phyloP scores from a whole-genome alignment of 2,329 filamentous ascomycete genomes.

The Neopestalotiopsis rosae region DNA sequence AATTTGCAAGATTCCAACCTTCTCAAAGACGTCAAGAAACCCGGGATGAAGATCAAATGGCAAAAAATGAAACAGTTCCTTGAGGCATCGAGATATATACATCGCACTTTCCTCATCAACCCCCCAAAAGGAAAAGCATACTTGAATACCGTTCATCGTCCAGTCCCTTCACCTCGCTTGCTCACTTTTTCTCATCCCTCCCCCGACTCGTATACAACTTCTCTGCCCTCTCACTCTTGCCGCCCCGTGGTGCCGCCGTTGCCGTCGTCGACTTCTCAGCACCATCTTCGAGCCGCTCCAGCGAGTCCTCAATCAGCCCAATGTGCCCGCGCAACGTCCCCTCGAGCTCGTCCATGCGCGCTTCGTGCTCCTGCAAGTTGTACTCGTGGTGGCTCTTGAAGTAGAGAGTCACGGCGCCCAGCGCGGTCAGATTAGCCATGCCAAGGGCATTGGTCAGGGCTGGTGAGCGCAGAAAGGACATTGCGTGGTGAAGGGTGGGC shows the following conservation, averaged over 20 bases:
- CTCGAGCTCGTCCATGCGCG: slow-evolving; percentile 15
- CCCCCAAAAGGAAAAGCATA: not conserved
- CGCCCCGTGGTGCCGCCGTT: not conserved
- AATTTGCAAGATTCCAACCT: not conserved
- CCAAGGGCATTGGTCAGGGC: slow-evolving; percentile 9
- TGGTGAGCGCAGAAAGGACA: slow-evolving; percentile 10
- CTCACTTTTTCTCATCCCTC: slow-evolving; percentile 9
- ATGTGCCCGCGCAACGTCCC: slow-evolving; percentile 13
- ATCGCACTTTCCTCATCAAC: not conserved
- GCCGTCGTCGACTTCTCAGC: too few relatives aligned
- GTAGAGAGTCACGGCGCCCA: slow-evolving; percentile 9
- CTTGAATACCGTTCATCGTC: too few relatives aligned
- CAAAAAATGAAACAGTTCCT: not conserved
- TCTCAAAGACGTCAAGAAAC: not conserved
- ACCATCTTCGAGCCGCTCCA: slow-evolving; percentile 7
- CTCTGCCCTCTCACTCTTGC: slow-evolving; percentile 7
- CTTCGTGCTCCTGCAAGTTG: slow-evolving; percentile 13
- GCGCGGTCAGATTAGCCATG: slow-evolving; percentile 8
- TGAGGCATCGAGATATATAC: not conserved
- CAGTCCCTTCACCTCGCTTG: not conserved
- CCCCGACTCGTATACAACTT: slow-evolving; percentile 6
- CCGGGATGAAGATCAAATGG: not conserved
- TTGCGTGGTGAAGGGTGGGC: not conserved
- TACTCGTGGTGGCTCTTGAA: slow-evolving; percentile 15
- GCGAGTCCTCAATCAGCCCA: slow-evolving; percentile 11